Evolutionary conservation across 2,329 filamentous ascomycete species (phyloP).

Genomic region (Monilinia vaccinii-corymbosi): DNA sequence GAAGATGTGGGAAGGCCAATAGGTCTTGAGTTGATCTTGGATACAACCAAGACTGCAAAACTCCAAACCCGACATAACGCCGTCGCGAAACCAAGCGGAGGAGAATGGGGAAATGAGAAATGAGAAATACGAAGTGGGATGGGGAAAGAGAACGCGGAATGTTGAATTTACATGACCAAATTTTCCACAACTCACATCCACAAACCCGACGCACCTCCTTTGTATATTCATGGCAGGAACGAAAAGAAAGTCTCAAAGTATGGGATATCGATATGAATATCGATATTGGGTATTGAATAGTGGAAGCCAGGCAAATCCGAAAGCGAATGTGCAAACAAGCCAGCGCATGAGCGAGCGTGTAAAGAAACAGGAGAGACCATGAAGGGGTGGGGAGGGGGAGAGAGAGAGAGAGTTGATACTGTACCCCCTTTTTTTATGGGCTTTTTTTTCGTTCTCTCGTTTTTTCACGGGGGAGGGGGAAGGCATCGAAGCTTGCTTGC

Average conservation of each 20-base stretch:
- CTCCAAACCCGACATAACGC: not conserved
- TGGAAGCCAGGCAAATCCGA: not conserved
- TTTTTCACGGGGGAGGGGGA: too few relatives aligned
- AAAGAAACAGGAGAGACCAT: too few relatives aligned
- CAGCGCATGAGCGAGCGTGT: not conserved
- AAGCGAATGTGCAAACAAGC: not conserved
- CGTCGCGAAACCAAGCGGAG: too few relatives aligned
- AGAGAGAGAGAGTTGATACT: not conserved
- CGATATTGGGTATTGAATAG: not conserved
- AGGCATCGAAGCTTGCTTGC: not conserved
- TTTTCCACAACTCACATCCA: not conserved
- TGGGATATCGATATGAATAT: too few relatives aligned
- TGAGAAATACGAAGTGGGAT: not conserved
- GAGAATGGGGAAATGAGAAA: not conserved
- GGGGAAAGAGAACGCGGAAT: not conserved
- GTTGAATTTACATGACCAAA: not conserved
- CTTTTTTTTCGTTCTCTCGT: not conserved
- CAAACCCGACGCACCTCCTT: not conserved
- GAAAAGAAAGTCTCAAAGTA: not conserved
- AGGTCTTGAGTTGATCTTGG: not conserved
- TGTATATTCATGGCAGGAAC: not conserved
- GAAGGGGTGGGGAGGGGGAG: too few relatives aligned
- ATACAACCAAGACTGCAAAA: not conserved
- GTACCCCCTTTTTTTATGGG: not conserved
- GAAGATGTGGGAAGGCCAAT: not conserved